A percentile compares a stretch with the other conserved stretches of the same genome.
Conservation (phyloP, 805 yeast genomes). For the Candida schatavii region DNA sequence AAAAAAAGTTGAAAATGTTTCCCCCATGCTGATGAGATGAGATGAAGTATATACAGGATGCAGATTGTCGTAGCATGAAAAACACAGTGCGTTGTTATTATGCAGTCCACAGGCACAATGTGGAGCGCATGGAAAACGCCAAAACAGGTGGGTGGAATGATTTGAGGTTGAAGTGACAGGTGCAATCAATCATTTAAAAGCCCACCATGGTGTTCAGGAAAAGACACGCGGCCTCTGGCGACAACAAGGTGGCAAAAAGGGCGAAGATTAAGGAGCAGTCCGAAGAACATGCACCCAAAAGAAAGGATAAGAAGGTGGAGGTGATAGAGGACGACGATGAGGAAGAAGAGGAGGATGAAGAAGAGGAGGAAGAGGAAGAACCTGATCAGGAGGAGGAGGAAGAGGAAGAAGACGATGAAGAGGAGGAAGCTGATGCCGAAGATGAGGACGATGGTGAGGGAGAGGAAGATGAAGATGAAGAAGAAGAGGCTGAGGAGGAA, state of each 20-base stretch:
- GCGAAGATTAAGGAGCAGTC: conserved; percentile 3
- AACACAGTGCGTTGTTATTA: too few species aligned
- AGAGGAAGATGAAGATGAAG: conserved; percentile 23
- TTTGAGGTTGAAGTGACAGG: too few species aligned
- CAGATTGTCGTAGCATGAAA: too few species aligned
- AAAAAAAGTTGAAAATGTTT: conserved; percentile 1
- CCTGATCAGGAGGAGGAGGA: conserved; percentile 19
- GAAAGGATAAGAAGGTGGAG: not conserved
- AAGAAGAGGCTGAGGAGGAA: conserved; percentile 16
- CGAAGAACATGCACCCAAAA: not conserved
- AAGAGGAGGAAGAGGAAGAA: conserved; percentile 13
- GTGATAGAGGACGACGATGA: not conserved
- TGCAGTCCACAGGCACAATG: too few species aligned
- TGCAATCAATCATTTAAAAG: not conserved
- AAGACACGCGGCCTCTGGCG: conserved; percentile 1
- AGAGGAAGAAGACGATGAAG: conserved; percentile 21
- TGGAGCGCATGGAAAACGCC: too few species aligned
- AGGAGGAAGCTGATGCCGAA: conserved; percentile 21
- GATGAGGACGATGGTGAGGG: conserved; percentile 16
- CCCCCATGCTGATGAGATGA: conserved; percentile 14
- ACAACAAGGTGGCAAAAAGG: not conserved
- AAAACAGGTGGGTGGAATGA: too few species aligned
- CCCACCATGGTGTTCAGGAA: conserved; percentile 4
- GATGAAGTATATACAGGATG: conserved; percentile 9
- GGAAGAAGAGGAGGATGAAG: conserved; percentile 2